Evolutionary conservation across 2,329 filamentous ascomycete species (phyloP).

Genomic region (Botrytis cinerea): DNA sequence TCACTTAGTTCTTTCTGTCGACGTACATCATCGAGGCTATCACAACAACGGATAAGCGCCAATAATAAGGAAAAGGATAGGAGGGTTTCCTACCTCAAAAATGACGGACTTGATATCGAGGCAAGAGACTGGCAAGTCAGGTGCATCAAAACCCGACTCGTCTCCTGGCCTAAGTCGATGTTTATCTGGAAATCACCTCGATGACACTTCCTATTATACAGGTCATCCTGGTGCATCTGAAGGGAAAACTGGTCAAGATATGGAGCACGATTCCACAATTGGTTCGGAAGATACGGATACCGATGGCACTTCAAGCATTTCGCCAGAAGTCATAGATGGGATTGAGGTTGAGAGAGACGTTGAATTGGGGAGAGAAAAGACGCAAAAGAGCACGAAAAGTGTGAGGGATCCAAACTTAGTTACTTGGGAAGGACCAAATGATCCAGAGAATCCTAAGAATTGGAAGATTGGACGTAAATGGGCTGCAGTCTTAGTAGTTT

Average conservation of each 20-base stretch:
- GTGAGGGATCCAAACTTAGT: conserved; percentile 36
- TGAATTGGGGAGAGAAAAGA: conserved; percentile 32
- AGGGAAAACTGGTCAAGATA: neutral
- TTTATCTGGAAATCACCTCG: conserved; percentile 33
- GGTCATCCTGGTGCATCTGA: conserved; percentile 1
- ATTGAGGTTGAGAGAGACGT: conserved; percentile 36
- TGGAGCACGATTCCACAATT: neutral
- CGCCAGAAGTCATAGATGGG: conserved; percentile 34
- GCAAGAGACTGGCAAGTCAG: conserved; percentile 18
- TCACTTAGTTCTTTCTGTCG: too few relatives aligned
- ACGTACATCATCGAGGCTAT: neutral
- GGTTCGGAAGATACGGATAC: conserved; percentile 24
- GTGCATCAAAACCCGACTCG: conserved; percentile 25
- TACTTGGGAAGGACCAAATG: conserved; percentile 35
- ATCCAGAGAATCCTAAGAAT: conserved; percentile 39
- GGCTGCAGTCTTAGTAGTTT: conserved; percentile 49
- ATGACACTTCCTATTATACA: conserved; percentile 31
- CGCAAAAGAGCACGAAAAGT: conserved; percentile 30
- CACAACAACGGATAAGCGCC: neutral
- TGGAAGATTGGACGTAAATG: conserved; percentile 45
- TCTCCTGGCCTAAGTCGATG: conserved; percentile 27
- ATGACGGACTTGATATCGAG: conserved; percentile 12
- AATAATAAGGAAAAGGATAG: neutral
- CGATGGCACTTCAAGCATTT: conserved; percentile 24
- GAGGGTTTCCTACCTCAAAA: neutral